These are phyloP conservation scores for Metschnikowia lochheadii DNA, from an alignment of 805 yeast genomes.

Conservation along the genomic window DNA sequence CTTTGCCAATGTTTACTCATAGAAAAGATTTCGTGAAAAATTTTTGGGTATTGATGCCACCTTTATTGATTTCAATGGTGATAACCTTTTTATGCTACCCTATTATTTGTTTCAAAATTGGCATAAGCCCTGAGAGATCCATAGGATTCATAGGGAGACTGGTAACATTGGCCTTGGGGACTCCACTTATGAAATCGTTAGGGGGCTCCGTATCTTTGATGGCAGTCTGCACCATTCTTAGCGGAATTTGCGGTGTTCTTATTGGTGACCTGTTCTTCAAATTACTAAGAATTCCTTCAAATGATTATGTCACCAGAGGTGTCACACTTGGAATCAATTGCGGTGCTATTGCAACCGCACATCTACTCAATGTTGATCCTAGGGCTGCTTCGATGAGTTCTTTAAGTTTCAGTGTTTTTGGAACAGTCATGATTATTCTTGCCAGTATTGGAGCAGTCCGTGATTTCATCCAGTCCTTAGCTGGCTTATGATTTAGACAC, in stretches of 20 bases:
- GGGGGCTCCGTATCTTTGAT: conserved; percentile 68
- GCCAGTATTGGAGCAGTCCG: conserved; percentile 49
- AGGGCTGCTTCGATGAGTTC: conserved; percentile 79
- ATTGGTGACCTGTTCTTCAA: conserved; percentile 52
- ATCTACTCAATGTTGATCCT: conserved; percentile 63
- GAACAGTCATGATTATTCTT: conserved; percentile 67
- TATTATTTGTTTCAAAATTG: conserved; percentile 58
- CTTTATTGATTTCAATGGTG: conserved; percentile 52
- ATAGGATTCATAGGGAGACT: conserved; percentile 77
- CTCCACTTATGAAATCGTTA: conserved; percentile 64
- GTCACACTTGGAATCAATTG: conserved; percentile 73
- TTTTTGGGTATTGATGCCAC: conserved; percentile 55
- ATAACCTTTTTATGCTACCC: conserved; percentile 69
- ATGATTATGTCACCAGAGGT: conserved; percentile 73
- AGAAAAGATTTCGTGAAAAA: conserved; percentile 58
- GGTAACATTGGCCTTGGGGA: conserved; percentile 74
- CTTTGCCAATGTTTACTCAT: conserved; percentile 75
- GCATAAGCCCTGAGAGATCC: conserved; percentile 56
- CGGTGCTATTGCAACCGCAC: conserved; percentile 82
- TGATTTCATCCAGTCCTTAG: conserved; percentile 43
- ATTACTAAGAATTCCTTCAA: conserved; percentile 49
- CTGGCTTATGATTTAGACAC: conserved; percentile 30
- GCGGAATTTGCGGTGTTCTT: conserved; percentile 73
- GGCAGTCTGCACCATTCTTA: conserved; percentile 74
- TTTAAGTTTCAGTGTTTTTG: conserved; percentile 66